Percentiles rank a stretch among this genome's conserved stretches.
Evolutionary conservation across 2,329 filamentous ascomycete genomes (phyloP).

Genomic region (Rhynchosporium graminicola): DNA sequence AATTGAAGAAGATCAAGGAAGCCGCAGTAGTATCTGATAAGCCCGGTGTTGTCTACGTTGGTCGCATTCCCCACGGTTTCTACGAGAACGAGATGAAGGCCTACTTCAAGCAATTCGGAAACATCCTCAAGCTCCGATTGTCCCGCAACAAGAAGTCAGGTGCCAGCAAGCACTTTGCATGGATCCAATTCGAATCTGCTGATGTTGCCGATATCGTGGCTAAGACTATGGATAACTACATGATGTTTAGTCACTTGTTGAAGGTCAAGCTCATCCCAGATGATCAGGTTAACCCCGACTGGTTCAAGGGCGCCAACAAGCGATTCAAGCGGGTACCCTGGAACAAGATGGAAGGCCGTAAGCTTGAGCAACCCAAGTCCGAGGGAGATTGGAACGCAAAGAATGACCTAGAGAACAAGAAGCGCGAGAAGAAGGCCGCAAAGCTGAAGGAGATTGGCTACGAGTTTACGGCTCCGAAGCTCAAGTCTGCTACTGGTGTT

Average conservation of each 20-base stretch:
- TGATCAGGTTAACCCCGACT: conserved; percentile 74
- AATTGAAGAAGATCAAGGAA: conserved; percentile 47
- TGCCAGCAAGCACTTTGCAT: conserved; percentile 89
- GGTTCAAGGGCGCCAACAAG: conserved; percentile 89
- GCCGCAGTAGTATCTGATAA: conserved; percentile 49
- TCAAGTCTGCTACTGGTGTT: conserved; percentile 64
- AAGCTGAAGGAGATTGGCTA: conserved; percentile 82
- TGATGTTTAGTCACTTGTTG: conserved; percentile 90
- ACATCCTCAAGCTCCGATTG: conserved; percentile 74
- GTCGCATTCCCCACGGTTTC: conserved; percentile 91
- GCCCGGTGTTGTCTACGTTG: conserved; percentile 84
- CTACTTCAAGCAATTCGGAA: conserved; percentile 93
- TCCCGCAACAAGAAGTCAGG: conserved; percentile 93
- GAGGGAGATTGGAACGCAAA: conserved; percentile 78
- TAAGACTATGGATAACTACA: conserved; percentile 96
- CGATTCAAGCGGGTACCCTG: conserved; percentile 87
- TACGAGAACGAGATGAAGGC: conserved; percentile 93
- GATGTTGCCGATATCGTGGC: conserved; percentile 90
- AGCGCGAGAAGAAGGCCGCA: conserved; percentile 66
- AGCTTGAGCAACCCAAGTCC: conserved; percentile 70
- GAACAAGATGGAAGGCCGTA: conserved; percentile 79
- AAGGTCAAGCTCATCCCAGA: conserved; percentile 79
- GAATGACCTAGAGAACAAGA: conserved; percentile 71
- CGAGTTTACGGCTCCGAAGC: conserved; percentile 71
- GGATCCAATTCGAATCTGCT: conserved; percentile 78